Base-by-base conservation (phyloP, 306 rosid genomes). In the Inga oerstediana region DNA sequence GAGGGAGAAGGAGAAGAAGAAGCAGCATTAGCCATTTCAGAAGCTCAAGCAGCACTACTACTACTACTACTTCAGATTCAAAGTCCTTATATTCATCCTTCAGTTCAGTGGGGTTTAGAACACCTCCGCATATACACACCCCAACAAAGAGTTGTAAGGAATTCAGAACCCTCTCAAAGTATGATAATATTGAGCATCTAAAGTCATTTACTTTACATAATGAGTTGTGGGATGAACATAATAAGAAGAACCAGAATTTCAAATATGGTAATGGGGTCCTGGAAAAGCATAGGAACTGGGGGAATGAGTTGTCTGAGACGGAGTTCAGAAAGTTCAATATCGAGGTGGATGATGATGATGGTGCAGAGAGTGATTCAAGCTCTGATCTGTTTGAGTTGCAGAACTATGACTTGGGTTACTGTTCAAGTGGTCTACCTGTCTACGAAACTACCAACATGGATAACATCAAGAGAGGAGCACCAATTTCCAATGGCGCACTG, bases 391-490 rank as follows among this genome's bases (percentile, higher is more conserved):
- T 96, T 81, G 99, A 96, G 81, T 81, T 96, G 87, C 99, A 92
- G 81, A 96, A 90, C 90, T 96, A 90, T 91, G 98, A 96, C 75
- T 84, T 94, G 89, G 93, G 97, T 30, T 89, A 76, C 82, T 91
- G 81, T 80, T 83, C 98, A 66, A 92, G 92, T 80, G 97, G 96
- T 69, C 74, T 96, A 54, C 98, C 98, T 78, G 99, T 96, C 48
- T 96, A 96, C 84, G 99, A 94, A 96, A 92, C 99, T 49, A 96
- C 99, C 80, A 87, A 90, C 87, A 90, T 96, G 89, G 98, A 92
- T 45, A 96, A 80, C 87, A 96, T 96, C 89, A 92, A 94, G 90
- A 90, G 92, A 88, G 93, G 90, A 80, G 79, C 93, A 79, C 88
- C 97, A 82, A 91, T 96, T 90, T 85, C 98, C 79, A 93, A 86